Evolutionary conservation across 306 rosid genomes (phyloP).

Genomic region (Inga oerstediana): DNA sequence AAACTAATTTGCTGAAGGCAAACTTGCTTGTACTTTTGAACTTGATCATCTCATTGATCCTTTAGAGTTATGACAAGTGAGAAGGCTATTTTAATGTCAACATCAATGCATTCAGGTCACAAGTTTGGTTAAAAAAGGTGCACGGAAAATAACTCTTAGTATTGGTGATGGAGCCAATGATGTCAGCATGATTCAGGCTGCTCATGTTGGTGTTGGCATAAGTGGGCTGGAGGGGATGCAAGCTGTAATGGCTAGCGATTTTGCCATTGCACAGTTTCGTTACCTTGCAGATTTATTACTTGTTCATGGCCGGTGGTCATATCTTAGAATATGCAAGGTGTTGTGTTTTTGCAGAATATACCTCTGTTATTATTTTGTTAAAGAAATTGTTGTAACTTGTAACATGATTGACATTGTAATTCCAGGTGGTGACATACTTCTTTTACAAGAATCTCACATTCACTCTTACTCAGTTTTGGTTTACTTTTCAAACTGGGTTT

Average conservation of each 20-base stretch:
- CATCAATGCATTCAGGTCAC: slow-evolving; percentile 52
- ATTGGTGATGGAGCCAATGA: slow-evolving; percentile 86
- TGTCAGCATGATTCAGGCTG: slow-evolving; percentile 87
- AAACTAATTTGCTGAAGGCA: slow-evolving; percentile 10
- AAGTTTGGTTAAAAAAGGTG: slow-evolving; percentile 75
- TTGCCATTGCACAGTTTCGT: slow-evolving; percentile 80
- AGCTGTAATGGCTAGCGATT: slow-evolving; percentile 88
- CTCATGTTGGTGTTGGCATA: slow-evolving; percentile 80
- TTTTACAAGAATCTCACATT: slow-evolving; percentile 84
- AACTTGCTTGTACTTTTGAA: not conserved
- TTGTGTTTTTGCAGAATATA: not conserved
- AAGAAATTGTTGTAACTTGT: not conserved
- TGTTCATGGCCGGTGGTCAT: slow-evolving; percentile 84
- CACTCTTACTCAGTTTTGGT: slow-evolving; percentile 78
- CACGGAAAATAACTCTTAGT: slow-evolving; percentile 65
- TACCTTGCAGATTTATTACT: slow-evolving; percentile 74
- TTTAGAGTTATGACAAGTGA: not conserved
- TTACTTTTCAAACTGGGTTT: slow-evolving; percentile 79
- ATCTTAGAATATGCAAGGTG: slow-evolving; percentile 78
- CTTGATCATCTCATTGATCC: not conserved
- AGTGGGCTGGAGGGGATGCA: slow-evolving; percentile 87
- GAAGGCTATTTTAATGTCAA: not conserved
- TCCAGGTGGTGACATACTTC: slow-evolving; percentile 81
- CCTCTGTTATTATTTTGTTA: not conserved
- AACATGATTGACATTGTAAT: slow-evolving; percentile 22